Evolutionary conservation across 768 basidiomycete species (phyloP).

Genomic region (Boletus rubropictus): DNA sequence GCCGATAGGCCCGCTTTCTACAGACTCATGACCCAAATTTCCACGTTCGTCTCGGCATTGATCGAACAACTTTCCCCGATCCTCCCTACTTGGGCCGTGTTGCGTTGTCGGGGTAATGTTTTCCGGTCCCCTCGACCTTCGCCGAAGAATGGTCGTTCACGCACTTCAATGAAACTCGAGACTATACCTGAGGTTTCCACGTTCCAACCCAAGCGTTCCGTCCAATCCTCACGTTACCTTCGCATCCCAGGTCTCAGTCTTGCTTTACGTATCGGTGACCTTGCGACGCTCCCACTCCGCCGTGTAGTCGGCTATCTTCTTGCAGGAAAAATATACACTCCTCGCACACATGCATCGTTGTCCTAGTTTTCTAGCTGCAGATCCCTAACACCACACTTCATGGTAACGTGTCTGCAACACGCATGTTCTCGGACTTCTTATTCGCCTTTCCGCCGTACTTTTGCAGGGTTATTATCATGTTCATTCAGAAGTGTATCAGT

Average conservation of each 20-base stretch:
- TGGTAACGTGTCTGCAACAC: slow-evolving; percentile 1
- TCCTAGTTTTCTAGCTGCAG: slow-evolving; percentile 12
- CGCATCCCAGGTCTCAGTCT: slow-evolving; percentile 26
- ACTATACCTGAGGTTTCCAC: slow-evolving; percentile 34
- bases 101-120: slow-evolving; percentile 9
- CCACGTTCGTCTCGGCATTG: slow-evolving; percentile 14
- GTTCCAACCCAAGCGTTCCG: slow-evolving; percentile 23
- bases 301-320: slow-evolving; percentile 20
- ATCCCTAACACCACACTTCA: background rate
- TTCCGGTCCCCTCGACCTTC: slow-evolving; percentile 20
- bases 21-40: slow-evolving; percentile 10
- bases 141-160: slow-evolving; percentile 23
- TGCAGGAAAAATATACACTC: slow-evolving; percentile 20
- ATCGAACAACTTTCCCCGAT: slow-evolving; percentile 21
- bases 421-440: slow-evolving; percentile 8
- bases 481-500: slow-evolving; percentile 15
- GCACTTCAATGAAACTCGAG: slow-evolving; percentile 29
- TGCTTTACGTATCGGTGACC: slow-evolving; percentile 26
- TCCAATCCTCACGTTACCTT: slow-evolving; percentile 11
- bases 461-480: slow-evolving; percentile 5
- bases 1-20: slow-evolving; percentile 14
- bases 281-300: slow-evolving; percentile 28
- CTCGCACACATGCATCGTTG: slow-evolving; percentile 10
- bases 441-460: slow-evolving; percentile 6
- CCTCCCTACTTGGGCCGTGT: slow-evolving; percentile 21